Evolutionary conservation across 1,284 basidiomycete species (phyloP).

Genomic region (Fomes fomentarius): DNA sequence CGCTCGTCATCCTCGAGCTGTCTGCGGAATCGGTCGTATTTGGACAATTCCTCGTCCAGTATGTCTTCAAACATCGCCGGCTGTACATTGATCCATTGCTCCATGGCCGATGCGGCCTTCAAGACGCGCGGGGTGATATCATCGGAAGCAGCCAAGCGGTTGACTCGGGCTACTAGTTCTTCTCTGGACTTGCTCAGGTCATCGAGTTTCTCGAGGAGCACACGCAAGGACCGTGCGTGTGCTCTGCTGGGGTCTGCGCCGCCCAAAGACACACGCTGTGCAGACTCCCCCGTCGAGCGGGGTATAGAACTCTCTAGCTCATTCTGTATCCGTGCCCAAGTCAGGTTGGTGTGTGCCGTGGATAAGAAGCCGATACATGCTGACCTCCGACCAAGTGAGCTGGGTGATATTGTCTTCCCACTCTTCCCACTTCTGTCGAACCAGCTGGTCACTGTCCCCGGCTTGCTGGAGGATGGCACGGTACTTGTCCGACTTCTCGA

Average conservation of each 20-base stretch:
- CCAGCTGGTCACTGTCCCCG: conserved; percentile 71
- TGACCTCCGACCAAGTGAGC: conserved; percentile 76
- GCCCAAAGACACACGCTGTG: conserved; percentile 36
- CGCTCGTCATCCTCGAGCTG: conserved; percentile 64
- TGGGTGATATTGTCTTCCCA: conserved; percentile 79
- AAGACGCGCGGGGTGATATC: conserved; percentile 78
- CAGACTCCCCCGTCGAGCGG: conserved; percentile 54
- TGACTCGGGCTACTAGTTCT: conserved; percentile 69
- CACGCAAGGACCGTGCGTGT: conserved; percentile 76
- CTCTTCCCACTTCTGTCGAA: conserved; percentile 84
- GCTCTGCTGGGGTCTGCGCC: conserved; percentile 44
- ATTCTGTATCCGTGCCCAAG: conserved; percentile 45
- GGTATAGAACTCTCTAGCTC: conserved; percentile 71
- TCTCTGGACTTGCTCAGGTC: conserved; percentile 66
- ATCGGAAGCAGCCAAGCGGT: conserved; percentile 68
- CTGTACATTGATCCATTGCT: conserved; percentile 72
- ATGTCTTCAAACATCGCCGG: conserved; percentile 88
- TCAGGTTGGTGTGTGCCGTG: not conserved
- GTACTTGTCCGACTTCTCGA: conserved; percentile 73
- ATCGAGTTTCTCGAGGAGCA: conserved; percentile 81
- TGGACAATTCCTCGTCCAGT: conserved; percentile 77
- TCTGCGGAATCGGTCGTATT: conserved; percentile 77
- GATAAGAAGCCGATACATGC: conserved; percentile 11
- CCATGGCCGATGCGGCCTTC: conserved; percentile 64
- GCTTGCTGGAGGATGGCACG: conserved; percentile 76